phyloP scores from a whole-genome alignment of 352 stramenopile genomes.

The Globisporangium nagaii region DNA sequence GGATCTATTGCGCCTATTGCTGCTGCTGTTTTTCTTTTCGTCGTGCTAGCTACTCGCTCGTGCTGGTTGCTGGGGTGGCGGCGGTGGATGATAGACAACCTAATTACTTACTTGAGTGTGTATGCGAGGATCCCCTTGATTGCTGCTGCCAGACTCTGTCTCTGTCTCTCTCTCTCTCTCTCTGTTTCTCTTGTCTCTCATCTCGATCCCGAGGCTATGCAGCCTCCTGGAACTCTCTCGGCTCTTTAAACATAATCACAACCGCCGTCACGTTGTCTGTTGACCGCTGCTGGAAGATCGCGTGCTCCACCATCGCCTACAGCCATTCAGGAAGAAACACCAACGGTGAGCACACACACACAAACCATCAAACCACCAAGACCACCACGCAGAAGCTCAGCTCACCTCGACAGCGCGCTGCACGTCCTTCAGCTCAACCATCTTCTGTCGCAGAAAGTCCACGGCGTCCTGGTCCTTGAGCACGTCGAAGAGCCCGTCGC shows the following conservation, averaged over 20 bases:
- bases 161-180: too few relatives aligned
- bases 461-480: conserved; percentile 81
- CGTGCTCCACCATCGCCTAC: conserved; percentile 70
- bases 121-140: too few relatives aligned
- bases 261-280: conserved; percentile 84
- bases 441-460: conserved; percentile 68
- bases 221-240: conserved; percentile 26
- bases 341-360: background rate
- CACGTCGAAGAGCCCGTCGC: conserved; percentile 80
- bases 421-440: conserved; percentile 62
- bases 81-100: background rate
- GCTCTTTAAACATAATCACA: conserved; percentile 80
- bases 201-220: background rate
- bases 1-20: conserved; percentile 1
- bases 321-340: background rate
- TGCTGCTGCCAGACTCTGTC: background rate
- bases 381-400: too few relatives aligned
- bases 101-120: conserved; percentile 1
- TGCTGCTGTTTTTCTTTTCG: background rate
- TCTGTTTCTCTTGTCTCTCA: background rate
- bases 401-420: conserved; percentile 73
- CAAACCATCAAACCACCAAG: too few relatives aligned
- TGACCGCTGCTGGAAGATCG: conserved; percentile 79
- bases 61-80: background rate
- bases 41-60: background rate